Conservation (phyloP, 1,284 basidiomycete species). For the Irpex sp. region DNA sequence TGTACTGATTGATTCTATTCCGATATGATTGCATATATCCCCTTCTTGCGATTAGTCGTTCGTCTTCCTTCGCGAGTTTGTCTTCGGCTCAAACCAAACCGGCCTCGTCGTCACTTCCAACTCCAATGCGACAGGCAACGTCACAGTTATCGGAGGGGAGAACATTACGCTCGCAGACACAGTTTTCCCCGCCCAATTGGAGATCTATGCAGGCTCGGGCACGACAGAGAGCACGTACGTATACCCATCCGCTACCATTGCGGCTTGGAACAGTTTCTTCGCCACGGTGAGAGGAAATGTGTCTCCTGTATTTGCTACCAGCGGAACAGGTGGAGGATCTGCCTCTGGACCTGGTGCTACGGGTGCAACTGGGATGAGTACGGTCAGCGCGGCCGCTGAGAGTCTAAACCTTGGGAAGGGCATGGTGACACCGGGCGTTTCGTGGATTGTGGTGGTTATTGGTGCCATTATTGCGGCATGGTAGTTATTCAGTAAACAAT, state of each 20-base stretch:
- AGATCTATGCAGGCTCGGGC: slow-evolving; percentile 6
- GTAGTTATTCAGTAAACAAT: too few species aligned
- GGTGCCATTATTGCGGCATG: too few species aligned
- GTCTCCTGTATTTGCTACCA: neutral
- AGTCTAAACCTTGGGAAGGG: too few species aligned
- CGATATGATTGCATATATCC: neutral
- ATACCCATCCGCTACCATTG: slow-evolving; percentile 9
- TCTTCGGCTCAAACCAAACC: slow-evolving; percentile 23
- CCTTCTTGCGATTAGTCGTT: slow-evolving; percentile 12
- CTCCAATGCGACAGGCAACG: neutral
- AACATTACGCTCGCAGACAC: neutral
- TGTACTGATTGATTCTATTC: neutral
- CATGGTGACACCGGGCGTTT: too few species aligned
- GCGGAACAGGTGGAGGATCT: neutral
- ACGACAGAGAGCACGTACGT: slow-evolving; percentile 6
- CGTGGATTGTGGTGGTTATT: too few species aligned
- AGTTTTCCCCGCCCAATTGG: slow-evolving; percentile 4
- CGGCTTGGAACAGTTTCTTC: slow-evolving; percentile 8
- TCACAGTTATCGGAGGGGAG: slow-evolving; percentile 8
- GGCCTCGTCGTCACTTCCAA: slow-evolving; percentile 17
- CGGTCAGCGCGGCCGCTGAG: too few species aligned
- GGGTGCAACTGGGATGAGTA: too few species aligned
- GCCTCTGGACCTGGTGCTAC: too few species aligned
- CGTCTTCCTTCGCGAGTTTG: slow-evolving; percentile 25
- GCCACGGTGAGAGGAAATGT: neutral